Base-by-base conservation (phyloP, 805 yeast species). In the Saccharomycopsis capsularis region DNA sequence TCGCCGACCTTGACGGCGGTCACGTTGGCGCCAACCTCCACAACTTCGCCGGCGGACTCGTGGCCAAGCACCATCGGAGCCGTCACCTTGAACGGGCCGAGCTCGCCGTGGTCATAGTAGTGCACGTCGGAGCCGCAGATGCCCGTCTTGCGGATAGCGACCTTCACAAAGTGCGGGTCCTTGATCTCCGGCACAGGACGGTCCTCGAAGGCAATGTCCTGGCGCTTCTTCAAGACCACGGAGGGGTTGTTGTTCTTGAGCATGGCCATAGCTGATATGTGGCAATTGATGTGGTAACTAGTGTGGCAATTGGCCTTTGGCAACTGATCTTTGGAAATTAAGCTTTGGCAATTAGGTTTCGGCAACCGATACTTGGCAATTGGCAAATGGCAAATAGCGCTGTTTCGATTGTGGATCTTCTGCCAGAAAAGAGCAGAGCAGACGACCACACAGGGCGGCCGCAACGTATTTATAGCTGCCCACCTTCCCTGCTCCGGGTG, bases 111-210 rank as follows among this genome's bases (percentile, higher is more conserved):
- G 27, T 79, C 75, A 59, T 79, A 86, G 69, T 82, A 88, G 63
- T 87, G 95, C 53, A 86, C 82, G 61, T 86, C 95, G 1, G 88
- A 80, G 3, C 95, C 95, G 64, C 95, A 88, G 51, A 88, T 81
- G 27, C 96, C 96, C 0, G 95, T 87, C 59, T 82, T 79, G 65
- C 82, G 85, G 56, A 87, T 81, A 45, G 78, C 81, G 23, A 88
- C 75, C 57, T 81, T 75, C 37, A 88, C 95, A 50, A 77, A 82
- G 56, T 78, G 78, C 35, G 84, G 81, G 53, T 80, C 81, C 11
- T 62, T 59, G 51, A 85, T 67, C 54, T 66, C 65, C 4, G 95
- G 95, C 25, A 80, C 70, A 2, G 85, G 84, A 55, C 83, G 75
- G 45, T 79, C 74, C 65, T 85, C 91, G 53, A 79, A 74, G 30